phyloP scores from a whole-genome alignment of 1,284 basidiomycete genomes.

The Cystobasidium slooffiae region DNA sequence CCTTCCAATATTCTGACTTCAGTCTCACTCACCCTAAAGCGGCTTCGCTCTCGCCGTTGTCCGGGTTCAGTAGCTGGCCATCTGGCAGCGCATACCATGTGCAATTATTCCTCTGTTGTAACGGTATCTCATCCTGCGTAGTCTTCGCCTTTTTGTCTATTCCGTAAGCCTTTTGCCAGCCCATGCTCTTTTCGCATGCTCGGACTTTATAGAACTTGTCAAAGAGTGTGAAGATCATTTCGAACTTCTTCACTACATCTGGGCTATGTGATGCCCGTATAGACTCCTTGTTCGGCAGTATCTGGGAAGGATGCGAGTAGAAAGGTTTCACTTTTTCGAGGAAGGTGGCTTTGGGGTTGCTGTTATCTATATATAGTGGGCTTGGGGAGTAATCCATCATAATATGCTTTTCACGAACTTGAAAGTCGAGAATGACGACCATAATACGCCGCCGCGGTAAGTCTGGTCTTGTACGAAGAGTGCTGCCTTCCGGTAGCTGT shows the following conservation, averaged over 20 bases:
- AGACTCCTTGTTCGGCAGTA: not conserved
- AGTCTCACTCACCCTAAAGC: slow-evolving; percentile 13
- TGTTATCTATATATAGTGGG: slow-evolving; percentile 20
- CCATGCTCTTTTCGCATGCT: slow-evolving; percentile 16
- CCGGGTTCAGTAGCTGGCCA: not conserved
- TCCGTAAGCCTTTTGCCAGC: slow-evolving; percentile 34
- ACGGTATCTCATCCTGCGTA: slow-evolving; percentile 23
- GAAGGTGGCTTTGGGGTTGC: not conserved
- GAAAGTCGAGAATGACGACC: slow-evolving; percentile 40
- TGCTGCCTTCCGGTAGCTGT: slow-evolving; percentile 14
- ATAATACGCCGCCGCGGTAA: slow-evolving; percentile 23
- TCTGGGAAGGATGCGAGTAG: slow-evolving; percentile 27
- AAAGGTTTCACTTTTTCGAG: slow-evolving; percentile 17
- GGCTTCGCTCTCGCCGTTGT: slow-evolving; percentile 10
- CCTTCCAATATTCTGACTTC: slow-evolving; percentile 1
- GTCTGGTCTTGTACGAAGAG: not conserved
- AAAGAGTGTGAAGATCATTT: slow-evolving; percentile 34
- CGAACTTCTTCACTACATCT: slow-evolving; percentile 4
- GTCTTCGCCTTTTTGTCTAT: slow-evolving; percentile 32
- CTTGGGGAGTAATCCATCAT: slow-evolving; percentile 35
- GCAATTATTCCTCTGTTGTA: slow-evolving; percentile 33
- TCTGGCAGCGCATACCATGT: slow-evolving; percentile 37
- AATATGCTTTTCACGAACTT: slow-evolving; percentile 26
- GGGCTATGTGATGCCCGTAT: not conserved
- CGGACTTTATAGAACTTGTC: slow-evolving; percentile 7